Conservation (phyloP, 768 basidiomycete species). For the Lentinula edodes region DNA sequence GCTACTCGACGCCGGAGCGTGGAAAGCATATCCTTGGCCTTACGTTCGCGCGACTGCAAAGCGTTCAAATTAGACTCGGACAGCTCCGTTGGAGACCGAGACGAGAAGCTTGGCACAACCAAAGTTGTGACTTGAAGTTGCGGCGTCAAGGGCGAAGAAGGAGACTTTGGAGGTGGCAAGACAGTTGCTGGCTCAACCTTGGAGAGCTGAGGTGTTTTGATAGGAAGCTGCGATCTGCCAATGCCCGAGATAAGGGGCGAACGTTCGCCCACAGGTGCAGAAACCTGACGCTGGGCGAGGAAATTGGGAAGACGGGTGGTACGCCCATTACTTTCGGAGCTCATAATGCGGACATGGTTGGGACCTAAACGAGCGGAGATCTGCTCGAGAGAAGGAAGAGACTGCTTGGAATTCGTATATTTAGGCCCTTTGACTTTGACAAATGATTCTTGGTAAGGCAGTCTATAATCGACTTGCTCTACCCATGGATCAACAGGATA, state of each 20-base stretch:
- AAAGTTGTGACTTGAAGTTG: constrained; percentile 43
- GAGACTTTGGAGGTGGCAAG: constrained; percentile 26
- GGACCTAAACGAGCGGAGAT: constrained; percentile 60
- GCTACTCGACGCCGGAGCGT: constrained; percentile 53
- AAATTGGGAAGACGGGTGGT: constrained; percentile 28
- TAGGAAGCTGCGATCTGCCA: constrained; percentile 38
- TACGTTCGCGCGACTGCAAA: constrained; percentile 50
- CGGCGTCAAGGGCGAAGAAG: constrained; percentile 31
- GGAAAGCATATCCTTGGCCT: constrained; percentile 59
- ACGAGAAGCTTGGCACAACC: constrained; percentile 40
- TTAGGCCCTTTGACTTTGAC: constrained; percentile 9
- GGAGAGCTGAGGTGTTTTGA: constrained; percentile 24
- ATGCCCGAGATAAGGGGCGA: constrained; percentile 26
- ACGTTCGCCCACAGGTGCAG: constrained; percentile 12
- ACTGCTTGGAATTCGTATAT: constrained; percentile 14
- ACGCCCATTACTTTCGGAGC: constrained; percentile 15
- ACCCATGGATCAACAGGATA: constrained; percentile 44
- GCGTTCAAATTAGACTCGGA: constrained; percentile 48
- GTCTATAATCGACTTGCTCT: constrained; percentile 62
- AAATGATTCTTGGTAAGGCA: constrained; percentile 20
- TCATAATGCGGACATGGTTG: constrained; percentile 22
- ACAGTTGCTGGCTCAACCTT: constrained; percentile 20
- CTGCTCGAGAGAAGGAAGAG: constrained; percentile 68
- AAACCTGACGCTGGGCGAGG: constrained; percentile 13
- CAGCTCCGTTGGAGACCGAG: constrained; percentile 38